A percentile compares a stretch with the other conserved stretches of the same genome.
phyloP scores from a whole-genome alignment of 768 basidiomycete genomes.

The Clathrus columnatus region DNA sequence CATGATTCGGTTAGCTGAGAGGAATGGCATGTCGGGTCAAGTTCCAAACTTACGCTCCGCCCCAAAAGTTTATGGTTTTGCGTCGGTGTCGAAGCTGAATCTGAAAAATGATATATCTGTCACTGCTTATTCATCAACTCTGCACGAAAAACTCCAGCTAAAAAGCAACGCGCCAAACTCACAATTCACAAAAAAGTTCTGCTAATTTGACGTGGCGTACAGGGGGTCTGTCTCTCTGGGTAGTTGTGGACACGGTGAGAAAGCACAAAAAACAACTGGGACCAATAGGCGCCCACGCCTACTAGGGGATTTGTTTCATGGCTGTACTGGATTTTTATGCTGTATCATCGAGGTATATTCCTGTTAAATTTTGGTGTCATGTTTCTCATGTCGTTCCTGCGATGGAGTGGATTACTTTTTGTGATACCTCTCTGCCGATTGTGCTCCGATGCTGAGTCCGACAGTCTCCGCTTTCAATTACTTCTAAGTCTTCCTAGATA shows the following conservation, averaged over 20 bases:
- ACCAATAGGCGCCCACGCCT: conserved; percentile 8
- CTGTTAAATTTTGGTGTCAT: not conserved
- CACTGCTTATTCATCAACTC: not conserved
- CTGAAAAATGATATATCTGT: conserved; percentile 5
- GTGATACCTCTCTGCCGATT: not conserved
- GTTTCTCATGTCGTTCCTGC: not conserved
- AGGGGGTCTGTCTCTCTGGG: not conserved
- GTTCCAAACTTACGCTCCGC: conserved; percentile 10
- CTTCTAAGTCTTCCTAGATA: no score
- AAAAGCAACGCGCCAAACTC: not conserved
- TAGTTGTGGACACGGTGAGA: conserved; percentile 11
- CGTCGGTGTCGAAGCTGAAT: conserved; percentile 11
- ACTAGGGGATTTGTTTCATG: not conserved
- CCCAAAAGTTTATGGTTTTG: conserved; percentile 8
- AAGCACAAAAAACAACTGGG: conserved; percentile 9
- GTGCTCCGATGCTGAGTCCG: conserved; percentile 9
- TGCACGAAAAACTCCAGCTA: not conserved
- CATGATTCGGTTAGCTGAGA: conserved; percentile 11
- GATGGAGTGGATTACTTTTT: not conserved
- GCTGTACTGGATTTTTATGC: not conserved
- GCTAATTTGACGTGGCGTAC: conserved; percentile 1
- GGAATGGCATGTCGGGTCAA: conserved; percentile 9
- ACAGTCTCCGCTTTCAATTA: conserved; percentile 10
- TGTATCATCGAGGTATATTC: not conserved
- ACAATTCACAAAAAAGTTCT: not conserved